Evolutionary conservation across 257 asterid genomes (phyloP).

Genomic region (Anisodus tanguticus): DNA sequence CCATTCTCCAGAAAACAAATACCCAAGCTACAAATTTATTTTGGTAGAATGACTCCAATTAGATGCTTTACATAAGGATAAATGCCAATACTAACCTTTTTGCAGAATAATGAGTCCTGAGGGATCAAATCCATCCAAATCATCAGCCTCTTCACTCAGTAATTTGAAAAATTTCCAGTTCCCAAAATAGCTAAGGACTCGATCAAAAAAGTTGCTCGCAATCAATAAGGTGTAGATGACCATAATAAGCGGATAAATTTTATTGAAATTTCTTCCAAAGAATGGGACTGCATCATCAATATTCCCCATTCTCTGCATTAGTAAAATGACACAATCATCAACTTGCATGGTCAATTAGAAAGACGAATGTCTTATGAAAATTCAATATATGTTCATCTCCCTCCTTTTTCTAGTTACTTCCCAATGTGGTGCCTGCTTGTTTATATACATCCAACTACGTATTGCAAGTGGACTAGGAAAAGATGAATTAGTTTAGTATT

Average conservation of each 20-base stretch:
- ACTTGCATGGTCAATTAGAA: slow-evolving; percentile 24
- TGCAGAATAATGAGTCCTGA: slow-evolving; percentile 71
- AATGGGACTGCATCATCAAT: slow-evolving; percentile 85
- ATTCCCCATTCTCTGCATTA: slow-evolving; percentile 85
- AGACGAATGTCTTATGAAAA: not conserved
- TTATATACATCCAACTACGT: not conserved
- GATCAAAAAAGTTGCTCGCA: slow-evolving; percentile 68
- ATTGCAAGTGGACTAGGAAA: not conserved
- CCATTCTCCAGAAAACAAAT: not conserved
- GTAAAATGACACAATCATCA: slow-evolving; percentile 21
- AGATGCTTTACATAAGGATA: not conserved
- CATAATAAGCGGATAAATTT: slow-evolving; percentile 78
- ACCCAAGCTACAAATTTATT: not conserved
- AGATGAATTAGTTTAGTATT: slow-evolving; percentile 5
- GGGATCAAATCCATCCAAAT: slow-evolving; percentile 69
- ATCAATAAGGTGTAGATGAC: slow-evolving; percentile 68
- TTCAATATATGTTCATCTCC: slow-evolving; percentile 20
- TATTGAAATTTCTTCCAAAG: slow-evolving; percentile 81
- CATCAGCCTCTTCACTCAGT: slow-evolving; percentile 63
- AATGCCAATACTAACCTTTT: slow-evolving; percentile 48
- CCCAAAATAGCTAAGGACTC: slow-evolving; percentile 56
- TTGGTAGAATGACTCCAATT: slow-evolving; percentile 9
- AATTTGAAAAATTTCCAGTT: slow-evolving; percentile 75
- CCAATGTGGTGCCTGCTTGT: slow-evolving; percentile 9
- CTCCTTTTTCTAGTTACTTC: slow-evolving; percentile 26